Evolutionary conservation across 2,329 filamentous ascomycete species (phyloP), one percentile per base, ranked within the genome.

Genomic region (Arachnomyces sp.): DNA sequence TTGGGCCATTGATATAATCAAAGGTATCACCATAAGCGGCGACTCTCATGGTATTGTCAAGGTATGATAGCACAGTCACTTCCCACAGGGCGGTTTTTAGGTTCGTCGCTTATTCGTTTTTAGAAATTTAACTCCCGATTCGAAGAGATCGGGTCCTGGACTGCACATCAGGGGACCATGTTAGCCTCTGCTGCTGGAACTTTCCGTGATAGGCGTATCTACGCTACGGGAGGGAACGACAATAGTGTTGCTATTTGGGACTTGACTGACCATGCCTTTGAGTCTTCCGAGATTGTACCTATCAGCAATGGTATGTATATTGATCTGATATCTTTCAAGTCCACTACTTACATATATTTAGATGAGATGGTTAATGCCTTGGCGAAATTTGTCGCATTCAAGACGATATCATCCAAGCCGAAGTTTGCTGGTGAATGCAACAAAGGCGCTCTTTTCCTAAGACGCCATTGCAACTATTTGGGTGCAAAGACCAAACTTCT

Each of bases 151-250:
- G 78, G 77, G 17, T 76, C 80, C 36, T 90, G 88, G 80, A 77
- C 81, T 52, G 90, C 89, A 0, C 90, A 98, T 54, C 70, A 86
- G 29, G 90, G 87, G 34, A 84, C 92, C 47, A 85, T 96, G 31
- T 72, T 98, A 11, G 82, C 90, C 2, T 95, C 90, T 0, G 83
- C 86, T 0, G 77, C 84, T 13, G 82, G 82, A 1, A 78, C 70
- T 1, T 78, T 83, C 58, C 76, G 82, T 21, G 75, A 78, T 36
- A 78, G 84, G 43, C 77, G 84, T n/a, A 78, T 92, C n/a, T 92
- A 87, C 58, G 87, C 95, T 3, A 95, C 90, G 0, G 92, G 92
- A 7, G 89, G 87, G 35, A 98, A 94, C 54, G 92, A 98, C 61
- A 83, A 88, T 56, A 84, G 81, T 0, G 78, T 98, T 17, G 84